Conservation (phyloP, 23 red algal genomes). For the Porphyridium purpureum region DNA sequence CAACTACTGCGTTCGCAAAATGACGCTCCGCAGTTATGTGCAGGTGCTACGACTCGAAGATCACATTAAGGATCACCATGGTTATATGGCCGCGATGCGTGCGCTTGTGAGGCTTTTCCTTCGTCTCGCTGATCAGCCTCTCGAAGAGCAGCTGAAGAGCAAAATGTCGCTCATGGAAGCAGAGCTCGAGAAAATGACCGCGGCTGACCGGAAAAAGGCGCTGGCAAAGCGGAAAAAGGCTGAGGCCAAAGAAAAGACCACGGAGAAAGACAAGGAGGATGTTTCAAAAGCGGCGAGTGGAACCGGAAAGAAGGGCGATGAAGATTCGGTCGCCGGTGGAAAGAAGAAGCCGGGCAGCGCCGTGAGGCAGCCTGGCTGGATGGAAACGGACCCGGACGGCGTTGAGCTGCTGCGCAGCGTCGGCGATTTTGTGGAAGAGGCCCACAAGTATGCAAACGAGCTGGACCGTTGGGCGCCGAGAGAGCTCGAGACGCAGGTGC, state of each 20-base stretch:
- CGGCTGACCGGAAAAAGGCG: slow-evolving; percentile 55
- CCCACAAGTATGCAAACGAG: neutral
- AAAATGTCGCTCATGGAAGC: too few species aligned
- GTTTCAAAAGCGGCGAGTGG: too few species aligned
- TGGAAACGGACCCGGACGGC: slow-evolving; percentile 58
- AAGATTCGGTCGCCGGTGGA: too few species aligned
- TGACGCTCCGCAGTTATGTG: slow-evolving; percentile 66
- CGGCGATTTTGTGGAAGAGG: slow-evolving; percentile 2
- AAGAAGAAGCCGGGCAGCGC: too few species aligned
- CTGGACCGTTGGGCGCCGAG: slow-evolving; percentile 3
- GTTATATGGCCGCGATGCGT: slow-evolving; percentile 22
- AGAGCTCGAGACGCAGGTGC: neutral
- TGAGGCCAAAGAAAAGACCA: slow-evolving; percentile 8
- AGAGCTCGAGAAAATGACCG: slow-evolving; percentile 34
- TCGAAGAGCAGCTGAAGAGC: too few species aligned
- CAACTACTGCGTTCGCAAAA: slow-evolving; percentile 67
- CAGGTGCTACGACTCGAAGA: slow-evolving; percentile 48
- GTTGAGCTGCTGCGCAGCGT: slow-evolving; percentile 16
- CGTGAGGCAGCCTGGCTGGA: too few species aligned
- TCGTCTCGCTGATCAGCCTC: slow-evolving; percentile 24
- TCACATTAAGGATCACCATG: slow-evolving; percentile 20
- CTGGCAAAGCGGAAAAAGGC: slow-evolving; percentile 46
- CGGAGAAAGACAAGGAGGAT: slow-evolving; percentile 9
- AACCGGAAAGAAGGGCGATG: too few species aligned
- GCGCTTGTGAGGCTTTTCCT: too few species aligned